Conservation (phyloP, 768 basidiomycete species). For the Infundibulicybe gibba region DNA sequence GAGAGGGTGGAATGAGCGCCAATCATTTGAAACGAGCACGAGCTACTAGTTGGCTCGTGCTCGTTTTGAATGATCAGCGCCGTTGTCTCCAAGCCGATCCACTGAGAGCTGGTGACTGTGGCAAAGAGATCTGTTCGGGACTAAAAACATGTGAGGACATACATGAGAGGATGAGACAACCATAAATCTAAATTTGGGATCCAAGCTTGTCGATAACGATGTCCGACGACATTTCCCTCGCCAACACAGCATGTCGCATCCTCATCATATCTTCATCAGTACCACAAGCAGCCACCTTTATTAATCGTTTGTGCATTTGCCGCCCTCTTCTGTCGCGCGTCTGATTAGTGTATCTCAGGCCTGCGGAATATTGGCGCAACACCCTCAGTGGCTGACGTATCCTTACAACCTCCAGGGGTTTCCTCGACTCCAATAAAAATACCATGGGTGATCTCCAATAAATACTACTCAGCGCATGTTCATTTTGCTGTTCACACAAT, state of each 20-base stretch:
- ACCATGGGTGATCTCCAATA: conserved; percentile 77
- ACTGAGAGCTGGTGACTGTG: too few relatives aligned
- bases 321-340: conserved; percentile 3
- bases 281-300: conserved; percentile 20
- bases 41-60: too few relatives aligned
- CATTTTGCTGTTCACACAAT: conserved; percentile 57
- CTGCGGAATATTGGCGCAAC: conserved; percentile 1
- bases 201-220: background rate
- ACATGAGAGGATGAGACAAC: too few relatives aligned
- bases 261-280: conserved; percentile 25
- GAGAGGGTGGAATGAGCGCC: too few relatives aligned
- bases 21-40: too few relatives aligned
- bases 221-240: too few relatives aligned
- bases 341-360: conserved; percentile 2
- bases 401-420: conserved; percentile 5
- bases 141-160: too few relatives aligned
- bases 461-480: conserved; percentile 78
- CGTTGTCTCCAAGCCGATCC: too few relatives aligned
- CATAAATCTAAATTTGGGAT: background rate
- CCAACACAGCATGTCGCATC: conserved; percentile 26
- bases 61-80: too few relatives aligned
- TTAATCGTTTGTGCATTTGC: conserved; percentile 20
- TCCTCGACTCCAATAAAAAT: conserved; percentile 28
- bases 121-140: too few relatives aligned
- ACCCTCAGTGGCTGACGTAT: background rate